Evolutionary conservation across 768 basidiomycete species (phyloP).

Genomic region (Grammothele lineata): DNA sequence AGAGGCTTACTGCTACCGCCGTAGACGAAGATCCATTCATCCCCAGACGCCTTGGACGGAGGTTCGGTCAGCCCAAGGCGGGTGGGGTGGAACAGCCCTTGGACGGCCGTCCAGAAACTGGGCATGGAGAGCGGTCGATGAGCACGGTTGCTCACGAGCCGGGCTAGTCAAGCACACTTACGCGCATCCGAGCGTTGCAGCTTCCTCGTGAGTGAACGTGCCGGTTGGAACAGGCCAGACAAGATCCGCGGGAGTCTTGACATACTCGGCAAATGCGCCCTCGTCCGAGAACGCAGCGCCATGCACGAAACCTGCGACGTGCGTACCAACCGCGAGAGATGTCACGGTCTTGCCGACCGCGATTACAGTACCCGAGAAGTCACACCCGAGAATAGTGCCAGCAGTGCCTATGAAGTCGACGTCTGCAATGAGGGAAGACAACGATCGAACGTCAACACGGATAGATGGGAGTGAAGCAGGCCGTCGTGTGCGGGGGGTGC

Average conservation of each 20-base stretch:
- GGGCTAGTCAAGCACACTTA: background rate
- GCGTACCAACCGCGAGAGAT: constrained; percentile 20
- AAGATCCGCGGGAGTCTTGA: constrained; percentile 20
- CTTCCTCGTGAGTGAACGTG: constrained; percentile 15
- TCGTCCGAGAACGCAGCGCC: constrained; percentile 17
- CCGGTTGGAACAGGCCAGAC: constrained; percentile 14
- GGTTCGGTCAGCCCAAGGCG: constrained; percentile 18
- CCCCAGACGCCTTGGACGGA: constrained; percentile 6
- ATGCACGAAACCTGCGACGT: constrained; percentile 25
- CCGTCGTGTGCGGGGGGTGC: background rate
- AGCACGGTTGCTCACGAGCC: background rate
- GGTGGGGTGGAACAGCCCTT: constrained; percentile 16
- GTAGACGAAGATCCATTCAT: constrained; percentile 19
- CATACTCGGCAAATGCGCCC: constrained; percentile 27
- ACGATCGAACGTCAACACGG: background rate
- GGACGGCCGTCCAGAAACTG: constrained; percentile 19
- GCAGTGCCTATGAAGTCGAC: constrained; percentile 6
- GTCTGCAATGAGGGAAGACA: constrained; percentile 1
- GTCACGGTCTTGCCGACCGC: constrained; percentile 17
- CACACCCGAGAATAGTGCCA: constrained; percentile 21
- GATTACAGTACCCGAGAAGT: constrained; percentile 24
- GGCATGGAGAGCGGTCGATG: background rate
- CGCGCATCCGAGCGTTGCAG: constrained; percentile 20
- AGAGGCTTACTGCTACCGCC: constrained; percentile 16
- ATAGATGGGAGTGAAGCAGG: too few species aligned